These are phyloP conservation scores for Aspergillus carbonarius DNA, from an alignment of 2,329 filamentous ascomycete genomes.

Conservation along the genomic window DNA sequence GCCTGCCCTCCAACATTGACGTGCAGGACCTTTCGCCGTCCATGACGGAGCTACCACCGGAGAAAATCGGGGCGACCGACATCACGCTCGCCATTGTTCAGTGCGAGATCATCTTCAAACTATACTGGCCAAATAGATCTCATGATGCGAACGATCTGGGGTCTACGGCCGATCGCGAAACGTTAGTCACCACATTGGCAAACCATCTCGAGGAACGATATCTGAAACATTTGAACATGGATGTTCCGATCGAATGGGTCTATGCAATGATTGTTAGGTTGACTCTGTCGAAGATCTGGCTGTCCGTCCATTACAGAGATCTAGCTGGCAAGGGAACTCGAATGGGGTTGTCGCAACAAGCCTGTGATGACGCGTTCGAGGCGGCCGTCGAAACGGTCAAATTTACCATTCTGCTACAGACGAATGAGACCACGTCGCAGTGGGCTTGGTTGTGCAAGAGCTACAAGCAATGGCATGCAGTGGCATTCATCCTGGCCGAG, in stretches of 20 bases:
- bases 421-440: conserved; percentile 53
- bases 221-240: conserved; percentile 36
- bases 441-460: conserved; percentile 60
- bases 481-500: conserved; percentile 56
- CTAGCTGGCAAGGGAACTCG: not conserved
- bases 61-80: conserved; percentile 20
- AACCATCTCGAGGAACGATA: conserved; percentile 24
- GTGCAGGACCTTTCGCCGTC: conserved; percentile 20
- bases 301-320: conserved; percentile 34
- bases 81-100: conserved; percentile 26
- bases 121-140: conserved; percentile 11
- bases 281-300: conserved; percentile 68
- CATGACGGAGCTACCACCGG: conserved; percentile 12
- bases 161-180: conserved; percentile 15
- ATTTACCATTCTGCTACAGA: conserved; percentile 60
- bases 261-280: conserved; percentile 62
- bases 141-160: not conserved
- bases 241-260: conserved; percentile 57
- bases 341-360: not conserved
- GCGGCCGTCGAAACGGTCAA: conserved; percentile 67
- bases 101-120: conserved; percentile 15
- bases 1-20: conserved; percentile 26
- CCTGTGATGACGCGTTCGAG: conserved; percentile 60
- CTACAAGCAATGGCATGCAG: conserved; percentile 58
- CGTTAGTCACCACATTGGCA: conserved; percentile 27